Evolutionary conservation across 2,329 filamentous ascomycete species (phyloP), one percentile per base, ranked within the genome.

Genomic region (Thyridium curvatum): DNA sequence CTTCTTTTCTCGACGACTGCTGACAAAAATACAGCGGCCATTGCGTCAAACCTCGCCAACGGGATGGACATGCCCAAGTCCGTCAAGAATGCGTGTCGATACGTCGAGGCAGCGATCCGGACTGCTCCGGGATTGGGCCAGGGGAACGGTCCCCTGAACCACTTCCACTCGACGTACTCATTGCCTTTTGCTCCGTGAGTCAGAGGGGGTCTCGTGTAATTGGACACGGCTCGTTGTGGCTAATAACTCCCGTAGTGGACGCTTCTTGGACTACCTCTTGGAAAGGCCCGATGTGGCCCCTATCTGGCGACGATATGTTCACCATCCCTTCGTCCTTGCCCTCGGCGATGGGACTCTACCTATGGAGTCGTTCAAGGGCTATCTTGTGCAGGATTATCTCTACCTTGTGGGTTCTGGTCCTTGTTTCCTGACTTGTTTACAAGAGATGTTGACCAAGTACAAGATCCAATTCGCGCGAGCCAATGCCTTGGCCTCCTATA

Each of bases 311-410:
- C 66, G 68, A 12, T 94, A 88, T 54, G 82, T 86, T 3, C 71
- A 89, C 48, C 91, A 97, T 55, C 77, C 82, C 0, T 97, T 97
- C 53, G 86, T 94, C 32, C 69, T 81, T 52, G 77, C 74, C 12
- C 69, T 97, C 54, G 89, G 84, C 1, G 71, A 83, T 42, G 89
- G 88, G 0, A 83, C 76, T 8, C 66, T 97, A 15, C 83, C 86
- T 0, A 50, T 84, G 1, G 77, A 84, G 32, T 82, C 80, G 0
- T 97, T 95, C 69, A 93, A 89, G 59, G 75, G 84, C 30, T 97
- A 96, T 56, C 77, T 97, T 40, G 74, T 93, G 9, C 91, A 97
- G 52, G 91, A 97, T 53, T 96, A 96, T 53, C 70, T 95, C 4
- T 97, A 93, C 54, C 66, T 96, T 32, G 85, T 93, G 52, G 32